Conservation (phyloP, 306 rosid genomes). For the Casuarina cunninghamiana region DNA sequence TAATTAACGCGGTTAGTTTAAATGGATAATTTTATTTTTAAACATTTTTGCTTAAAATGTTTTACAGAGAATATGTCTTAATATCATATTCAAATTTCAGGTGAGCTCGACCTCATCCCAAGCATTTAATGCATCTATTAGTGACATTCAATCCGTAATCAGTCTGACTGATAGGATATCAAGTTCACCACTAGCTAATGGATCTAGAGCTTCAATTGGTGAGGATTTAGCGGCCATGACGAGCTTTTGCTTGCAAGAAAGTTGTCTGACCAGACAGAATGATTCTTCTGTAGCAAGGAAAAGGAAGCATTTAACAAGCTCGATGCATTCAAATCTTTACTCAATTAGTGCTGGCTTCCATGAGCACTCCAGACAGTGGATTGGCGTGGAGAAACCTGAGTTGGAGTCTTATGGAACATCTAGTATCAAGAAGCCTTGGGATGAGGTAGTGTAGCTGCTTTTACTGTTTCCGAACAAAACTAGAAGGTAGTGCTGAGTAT, state of each 20-base stretch:
- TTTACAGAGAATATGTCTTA: slow-evolving; percentile 8
- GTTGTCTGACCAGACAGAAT: slow-evolving; percentile 2
- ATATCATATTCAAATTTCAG: slow-evolving; percentile 28
- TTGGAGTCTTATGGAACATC: slow-evolving; percentile 2
- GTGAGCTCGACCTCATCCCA: slow-evolving; percentile 19
- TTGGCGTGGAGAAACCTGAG: slow-evolving; percentile 12
- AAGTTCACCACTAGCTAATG: not conserved
- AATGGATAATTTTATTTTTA: slow-evolving; percentile 5
- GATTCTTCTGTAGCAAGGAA: slow-evolving; percentile 17
- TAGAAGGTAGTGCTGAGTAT: slow-evolving; percentile 3
- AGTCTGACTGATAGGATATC: slow-evolving; percentile 16
- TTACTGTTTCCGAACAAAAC: not conserved
- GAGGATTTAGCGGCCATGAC: slow-evolving; percentile 8
- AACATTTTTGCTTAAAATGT: not conserved
- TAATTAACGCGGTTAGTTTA: slow-evolving; percentile 35
- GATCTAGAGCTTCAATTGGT: not conserved
- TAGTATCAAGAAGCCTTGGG: slow-evolving; percentile 10
- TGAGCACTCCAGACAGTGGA: slow-evolving; percentile 8
- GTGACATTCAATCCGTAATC: slow-evolving; percentile 18
- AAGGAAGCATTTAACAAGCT: not conserved
- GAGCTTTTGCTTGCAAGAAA: not conserved
- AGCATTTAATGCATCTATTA: slow-evolving; percentile 20
- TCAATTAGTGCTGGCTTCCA: not conserved
- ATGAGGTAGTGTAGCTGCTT: slow-evolving; percentile 27
- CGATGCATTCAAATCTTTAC: not conserved